Evolutionary conservation across 352 stramenopile genomes (phyloP), one percentile per base, ranked within the genome.

Genomic region (Phytopythium mirpurense): DNA sequence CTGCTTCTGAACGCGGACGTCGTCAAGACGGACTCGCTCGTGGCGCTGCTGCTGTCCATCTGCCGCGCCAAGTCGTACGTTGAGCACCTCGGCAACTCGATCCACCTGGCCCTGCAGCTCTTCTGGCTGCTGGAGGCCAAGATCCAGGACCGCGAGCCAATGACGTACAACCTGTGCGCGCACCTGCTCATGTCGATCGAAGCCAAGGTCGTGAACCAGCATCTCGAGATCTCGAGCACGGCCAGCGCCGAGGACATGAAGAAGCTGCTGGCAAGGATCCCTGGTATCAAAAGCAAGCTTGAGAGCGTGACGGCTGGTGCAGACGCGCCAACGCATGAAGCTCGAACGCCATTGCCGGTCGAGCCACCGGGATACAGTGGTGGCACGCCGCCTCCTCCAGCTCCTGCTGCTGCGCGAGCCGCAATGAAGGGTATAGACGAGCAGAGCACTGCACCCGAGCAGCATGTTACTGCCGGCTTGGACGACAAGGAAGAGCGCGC

Each of bases 151-250:
- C 78, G 80, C 15, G 73, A 88, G 15, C 65, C 82, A 1, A 83
- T 74, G 29, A 86, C 79, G 15, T 90, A 88, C 67, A 90, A 90
- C 32, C 51, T 88, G 35, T 88, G 79, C 45, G 79, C 78, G 19
- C 87, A 87, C 54, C 55, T 92, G 32, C 74, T 92, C 46, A 86
- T 90, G 78, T 89, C 77, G 4, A 92, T 92, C 41, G 79, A 92
- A 45, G 78, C 82, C 5, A 88, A 90, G 53, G 75, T 90, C 21
- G 79, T 90, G 31, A 89, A 92, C 47, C 77, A 92, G 50, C 74
- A 87, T 3, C 86, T 90, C 38, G 79, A 90, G 47, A 42, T 88
- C 11, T 62, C 77, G 0, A 65, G 48, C 29, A 63, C 51, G 24
- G 32, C 66, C 32, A 68, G 54, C 34, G 48, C 56, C 24, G 50